Evolutionary conservation across 202 grass and related monocot genomes (phyloP).

Genomic region (Zizania palustris): DNA sequence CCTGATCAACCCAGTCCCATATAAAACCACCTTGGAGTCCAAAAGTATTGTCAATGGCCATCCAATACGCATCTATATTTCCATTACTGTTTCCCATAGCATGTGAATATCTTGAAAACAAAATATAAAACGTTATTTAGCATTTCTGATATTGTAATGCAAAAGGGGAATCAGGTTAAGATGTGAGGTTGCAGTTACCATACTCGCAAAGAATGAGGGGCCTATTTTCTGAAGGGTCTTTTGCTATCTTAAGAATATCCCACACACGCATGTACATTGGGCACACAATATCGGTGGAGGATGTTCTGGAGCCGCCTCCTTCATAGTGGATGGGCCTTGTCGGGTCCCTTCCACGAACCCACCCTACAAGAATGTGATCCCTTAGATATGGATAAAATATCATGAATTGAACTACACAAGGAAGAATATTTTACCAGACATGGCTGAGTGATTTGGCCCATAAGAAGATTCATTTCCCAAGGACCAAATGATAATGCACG

Average conservation of each 20-base stretch:
- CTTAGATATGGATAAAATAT: constrained; percentile 24
- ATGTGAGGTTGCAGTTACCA: constrained; percentile 37
- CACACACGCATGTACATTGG: constrained; percentile 99
- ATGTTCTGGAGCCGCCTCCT: constrained; percentile 88
- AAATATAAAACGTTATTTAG: constrained; percentile 12
- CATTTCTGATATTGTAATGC: constrained; percentile 31
- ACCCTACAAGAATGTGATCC: constrained; percentile 59
- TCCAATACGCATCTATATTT: constrained; percentile 90
- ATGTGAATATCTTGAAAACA: constrained; percentile 87
- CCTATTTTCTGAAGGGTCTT: constrained; percentile 80
- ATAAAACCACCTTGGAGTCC: constrained; percentile 99
- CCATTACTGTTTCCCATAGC: constrained; percentile 99
- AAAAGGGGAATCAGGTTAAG: constrained; percentile 33
- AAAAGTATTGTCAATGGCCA: constrained; percentile 83
- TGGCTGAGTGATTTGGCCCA: constrained; percentile 90
- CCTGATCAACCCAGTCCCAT: constrained; percentile 98
- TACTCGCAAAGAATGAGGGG: constrained; percentile 99
- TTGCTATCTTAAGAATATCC: constrained; percentile 90
- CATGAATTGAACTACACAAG: constrained; percentile 20
- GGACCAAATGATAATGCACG: constrained; percentile 92
- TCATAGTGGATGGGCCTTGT: constrained; percentile 91
- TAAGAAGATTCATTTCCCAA: constrained; percentile 91
- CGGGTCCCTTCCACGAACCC: constrained; percentile 80
- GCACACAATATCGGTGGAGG: constrained; percentile 90
- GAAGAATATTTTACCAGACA: constrained; percentile 64